phyloP scores from a whole-genome alignment of 306 rosid species.

The Lathyrus sativus region DNA sequence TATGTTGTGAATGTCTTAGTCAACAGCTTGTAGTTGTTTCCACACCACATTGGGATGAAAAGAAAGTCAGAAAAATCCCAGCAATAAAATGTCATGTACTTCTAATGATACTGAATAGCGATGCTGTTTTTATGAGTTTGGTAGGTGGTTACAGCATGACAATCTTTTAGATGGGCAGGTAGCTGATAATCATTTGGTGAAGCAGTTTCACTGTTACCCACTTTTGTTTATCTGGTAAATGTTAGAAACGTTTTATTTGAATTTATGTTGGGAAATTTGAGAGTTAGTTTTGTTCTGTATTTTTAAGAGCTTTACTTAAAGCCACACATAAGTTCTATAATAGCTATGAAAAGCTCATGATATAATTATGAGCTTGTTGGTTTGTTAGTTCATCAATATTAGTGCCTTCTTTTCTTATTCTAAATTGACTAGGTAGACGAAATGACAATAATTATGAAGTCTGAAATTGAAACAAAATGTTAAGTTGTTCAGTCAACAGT shows the following conservation, averaged over 20 bases:
- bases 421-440: too few relatives aligned
- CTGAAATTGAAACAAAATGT: too few relatives aligned
- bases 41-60: slow-evolving; percentile 8
- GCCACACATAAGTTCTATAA: too few relatives aligned
- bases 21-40: background rate
- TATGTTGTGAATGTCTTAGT: background rate
- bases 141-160: slow-evolving; percentile 3
- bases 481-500: too few relatives aligned
- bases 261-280: background rate
- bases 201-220: slow-evolving; percentile 7
- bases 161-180: slow-evolving; percentile 11
- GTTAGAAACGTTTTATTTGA: background rate
- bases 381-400: too few relatives aligned
- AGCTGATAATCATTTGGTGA: slow-evolving; percentile 15
- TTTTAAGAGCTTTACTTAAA: background rate
- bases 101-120: background rate
- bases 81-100: slow-evolving; percentile 5
- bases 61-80: slow-evolving; percentile 1
- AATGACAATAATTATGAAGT: too few relatives aligned
- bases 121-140: slow-evolving; percentile 22
- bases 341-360: too few relatives aligned
- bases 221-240: background rate
- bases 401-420: too few relatives aligned
- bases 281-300: background rate
- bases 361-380: too few relatives aligned